Base-by-base conservation (phyloP, 2,329 filamentous ascomycete species). In the Leptoxyphium fumago region DNA sequence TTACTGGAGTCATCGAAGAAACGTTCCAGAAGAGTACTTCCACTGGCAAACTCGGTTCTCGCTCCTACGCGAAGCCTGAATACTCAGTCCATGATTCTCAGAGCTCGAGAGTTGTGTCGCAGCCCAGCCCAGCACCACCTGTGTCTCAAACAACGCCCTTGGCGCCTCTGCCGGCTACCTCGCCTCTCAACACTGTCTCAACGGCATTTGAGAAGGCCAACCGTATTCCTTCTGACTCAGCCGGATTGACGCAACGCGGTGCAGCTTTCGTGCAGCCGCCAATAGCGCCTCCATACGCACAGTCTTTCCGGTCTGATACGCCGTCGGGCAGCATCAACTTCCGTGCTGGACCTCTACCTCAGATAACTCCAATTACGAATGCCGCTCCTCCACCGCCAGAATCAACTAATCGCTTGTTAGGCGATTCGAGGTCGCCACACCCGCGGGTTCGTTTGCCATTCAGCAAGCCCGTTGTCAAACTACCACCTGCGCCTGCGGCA, bases 391-490 rank as follows among this genome's bases (percentile, higher is more conserved):
- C 80, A 2, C 82, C 82, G 0, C 83, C 83, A 2, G 83, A 84
- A 40, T 81, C 81, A 61, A 72, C 75, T 48, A 78, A 73, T 9
- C 83, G 88, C 54, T 83, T 83, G 5, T 83, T 74, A 2, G 84
- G 83, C 51, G 77, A 80, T 51, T 80, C 82, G 28, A 75, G 84
- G 53, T 68, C 66, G 1, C 64, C 65, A 29, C 77, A 74, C 46
- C 83, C 84, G 2, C 73, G 80, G 45, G 82, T 88, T 7, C 78
- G 75, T 30, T 65, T 88, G 8, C 84, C 84, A 0, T 75, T 69
- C 32, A 77, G 78, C 7, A 73, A 80, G 44, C 84, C 85, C 29
- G 74, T 86, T 21, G 88, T 96, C 10, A 86, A 81, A 57, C 72
- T 96, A 3, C 88, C 85, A 2, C 85, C 84, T 7, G 56, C 68